Conservation (phyloP, 305 asterid species). For the Fraxinus sp. region DNA sequence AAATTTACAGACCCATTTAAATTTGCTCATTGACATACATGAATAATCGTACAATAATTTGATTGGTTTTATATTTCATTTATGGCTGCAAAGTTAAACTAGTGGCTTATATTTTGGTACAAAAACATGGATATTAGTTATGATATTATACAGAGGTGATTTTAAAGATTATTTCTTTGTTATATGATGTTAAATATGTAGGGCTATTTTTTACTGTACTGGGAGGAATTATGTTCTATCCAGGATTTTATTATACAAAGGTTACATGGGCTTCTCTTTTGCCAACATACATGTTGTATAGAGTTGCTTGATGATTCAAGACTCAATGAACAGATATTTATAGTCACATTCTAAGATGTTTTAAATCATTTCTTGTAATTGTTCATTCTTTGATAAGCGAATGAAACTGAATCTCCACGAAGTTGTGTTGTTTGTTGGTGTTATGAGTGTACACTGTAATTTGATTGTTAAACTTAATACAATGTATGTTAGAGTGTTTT, state of each 20-base stretch:
- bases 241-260: conserved; percentile 94
- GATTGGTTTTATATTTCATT: too few relatives aligned
- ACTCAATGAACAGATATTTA: conserved; percentile 11
- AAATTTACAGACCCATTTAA: too few relatives aligned
- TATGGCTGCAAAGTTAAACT: too few relatives aligned
- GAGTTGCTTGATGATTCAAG: conserved; percentile 26
- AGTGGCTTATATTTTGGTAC: not conserved
- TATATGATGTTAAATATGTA: conserved; percentile 24
- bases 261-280: conserved; percentile 90
- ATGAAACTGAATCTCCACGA: not conserved
- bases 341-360: conserved; percentile 3
- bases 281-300: conserved; percentile 92
- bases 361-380: not conserved
- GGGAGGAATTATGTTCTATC: conserved; percentile 75
- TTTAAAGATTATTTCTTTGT: not conserved
- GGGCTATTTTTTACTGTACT: conserved; percentile 76
- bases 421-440: not conserved
- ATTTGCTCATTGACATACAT: too few relatives aligned
- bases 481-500: too few relatives aligned
- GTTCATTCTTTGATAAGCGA: not conserved
- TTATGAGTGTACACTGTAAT: not conserved
- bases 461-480: not conserved
- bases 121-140: not conserved
- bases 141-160: not conserved
- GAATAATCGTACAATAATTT: too few relatives aligned